Evolutionary conservation across 1,284 basidiomycete genomes (phyloP).

Genomic region (Irpex rosettiformis): DNA sequence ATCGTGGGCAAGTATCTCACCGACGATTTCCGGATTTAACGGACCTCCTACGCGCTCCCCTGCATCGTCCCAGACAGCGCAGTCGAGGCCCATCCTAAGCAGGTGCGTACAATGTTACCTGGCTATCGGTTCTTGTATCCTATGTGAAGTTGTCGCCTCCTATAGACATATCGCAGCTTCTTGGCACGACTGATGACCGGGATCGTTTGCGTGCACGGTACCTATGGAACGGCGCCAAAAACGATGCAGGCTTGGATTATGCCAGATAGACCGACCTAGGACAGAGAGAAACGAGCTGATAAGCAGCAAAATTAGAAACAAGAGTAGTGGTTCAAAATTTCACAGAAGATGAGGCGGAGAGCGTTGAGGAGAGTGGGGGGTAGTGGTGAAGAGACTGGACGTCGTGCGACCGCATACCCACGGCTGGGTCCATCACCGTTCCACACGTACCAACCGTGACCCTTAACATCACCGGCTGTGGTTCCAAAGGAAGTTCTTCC

Average conservation of each 20-base stretch:
- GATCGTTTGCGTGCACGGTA: neutral
- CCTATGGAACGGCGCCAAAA: neutral
- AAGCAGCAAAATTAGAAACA: neutral
- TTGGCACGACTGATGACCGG: constrained; percentile 7
- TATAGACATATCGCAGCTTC: constrained; percentile 12
- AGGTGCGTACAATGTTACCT: constrained; percentile 9
- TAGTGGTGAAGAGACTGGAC: neutral
- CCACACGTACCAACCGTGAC: constrained; percentile 10
- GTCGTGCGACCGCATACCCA: constrained; percentile 4
- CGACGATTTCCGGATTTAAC: neutral
- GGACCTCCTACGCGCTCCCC: neutral
- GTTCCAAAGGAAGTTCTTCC: constrained; percentile 8
- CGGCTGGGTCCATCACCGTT: constrained; percentile 2
- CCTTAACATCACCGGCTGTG: constrained; percentile 9
- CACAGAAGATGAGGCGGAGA: neutral
- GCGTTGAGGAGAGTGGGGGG: neutral
- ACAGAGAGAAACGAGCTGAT: neutral
- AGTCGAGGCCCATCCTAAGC: neutral
- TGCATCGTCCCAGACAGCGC: neutral
- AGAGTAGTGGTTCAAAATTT: neutral
- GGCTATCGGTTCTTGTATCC: constrained; percentile 9
- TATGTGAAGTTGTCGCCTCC: constrained; percentile 12
- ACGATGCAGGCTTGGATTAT: neutral
- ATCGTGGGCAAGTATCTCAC: neutral
- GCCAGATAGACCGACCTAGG: neutral